Evolutionary conservation across 2,329 filamentous ascomycete genomes (phyloP).

Genomic region (Juglanconis juglandina): DNA sequence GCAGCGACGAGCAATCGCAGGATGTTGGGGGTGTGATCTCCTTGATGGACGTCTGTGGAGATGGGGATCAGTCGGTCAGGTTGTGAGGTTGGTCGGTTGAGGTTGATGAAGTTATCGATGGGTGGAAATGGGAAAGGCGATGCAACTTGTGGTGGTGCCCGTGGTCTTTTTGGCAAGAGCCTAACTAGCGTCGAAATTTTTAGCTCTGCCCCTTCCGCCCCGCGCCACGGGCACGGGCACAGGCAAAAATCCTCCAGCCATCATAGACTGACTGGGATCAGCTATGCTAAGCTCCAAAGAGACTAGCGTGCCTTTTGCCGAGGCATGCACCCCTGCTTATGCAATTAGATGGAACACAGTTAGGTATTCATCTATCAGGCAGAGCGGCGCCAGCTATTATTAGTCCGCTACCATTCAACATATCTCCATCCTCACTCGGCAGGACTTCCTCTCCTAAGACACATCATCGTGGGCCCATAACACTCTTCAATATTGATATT

Average conservation of each 20-base stretch:
- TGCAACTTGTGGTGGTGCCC: slow-evolving; percentile 1
- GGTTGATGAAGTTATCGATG: background rate
- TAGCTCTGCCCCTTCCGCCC: background rate
- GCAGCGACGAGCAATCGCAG: background rate
- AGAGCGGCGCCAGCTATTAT: no score
- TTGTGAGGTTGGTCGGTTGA: no score
- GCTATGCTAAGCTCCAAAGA: background rate
- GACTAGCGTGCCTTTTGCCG: background rate
- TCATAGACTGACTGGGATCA: background rate
- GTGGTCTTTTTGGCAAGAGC: background rate
- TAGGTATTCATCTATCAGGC: background rate
- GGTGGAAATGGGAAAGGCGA: background rate
- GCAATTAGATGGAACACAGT: background rate
- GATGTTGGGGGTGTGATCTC: background rate
- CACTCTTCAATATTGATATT: background rate
- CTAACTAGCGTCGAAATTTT: slow-evolving; percentile 6
- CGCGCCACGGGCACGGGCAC: background rate
- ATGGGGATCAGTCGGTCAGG: background rate
- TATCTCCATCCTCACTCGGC: no score
- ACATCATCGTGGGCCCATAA: no score
- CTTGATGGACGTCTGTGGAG: background rate
- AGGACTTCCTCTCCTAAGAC: no score
- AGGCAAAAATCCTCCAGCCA: background rate
- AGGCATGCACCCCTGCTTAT: background rate
- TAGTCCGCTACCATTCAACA: no score